A percentile compares a stretch with the other conserved stretches of the same genome.
These are phyloP conservation scores for Arachis monticola DNA, from an alignment of 331 rosid genomes.

Conservation along the genomic window DNA sequence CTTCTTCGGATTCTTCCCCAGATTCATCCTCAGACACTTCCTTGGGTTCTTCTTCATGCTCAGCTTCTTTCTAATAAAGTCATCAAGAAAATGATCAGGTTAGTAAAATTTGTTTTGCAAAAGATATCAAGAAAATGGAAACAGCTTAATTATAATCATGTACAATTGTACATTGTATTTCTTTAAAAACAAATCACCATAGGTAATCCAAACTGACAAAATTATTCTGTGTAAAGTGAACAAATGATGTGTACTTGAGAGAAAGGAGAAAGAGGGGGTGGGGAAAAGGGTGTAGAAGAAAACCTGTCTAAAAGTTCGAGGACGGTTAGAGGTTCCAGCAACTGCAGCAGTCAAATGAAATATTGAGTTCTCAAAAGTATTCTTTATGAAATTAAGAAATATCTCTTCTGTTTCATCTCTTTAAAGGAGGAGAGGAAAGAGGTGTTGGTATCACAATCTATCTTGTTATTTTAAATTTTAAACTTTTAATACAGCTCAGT, in stretches of 20 bases:
- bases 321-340: conserved; percentile 61
- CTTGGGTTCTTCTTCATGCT: conserved; percentile 40
- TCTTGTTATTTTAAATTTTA: not conserved
- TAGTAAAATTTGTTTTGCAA: conserved; percentile 8
- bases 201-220: conserved; percentile 3
- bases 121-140: not conserved
- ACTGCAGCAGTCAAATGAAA: conserved; percentile 49
- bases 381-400: conserved; percentile 2
- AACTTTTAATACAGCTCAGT: not conserved
- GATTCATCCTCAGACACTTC: conserved; percentile 50
- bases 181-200: no score
- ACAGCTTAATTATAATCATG: conserved; percentile 4
- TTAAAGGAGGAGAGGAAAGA: not conserved
- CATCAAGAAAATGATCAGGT: conserved; percentile 35
- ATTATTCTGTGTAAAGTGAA: not conserved
- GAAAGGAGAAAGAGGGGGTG: conserved; percentile 10
- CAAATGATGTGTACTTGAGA: conserved; percentile 7
- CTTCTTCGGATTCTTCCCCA: conserved; percentile 54
- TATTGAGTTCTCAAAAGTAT: conserved; percentile 1
- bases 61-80: conserved; percentile 52
- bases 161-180: not conserved
- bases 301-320: conserved; percentile 58
- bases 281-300: conserved; percentile 35
- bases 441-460: no score
- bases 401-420: conserved; percentile 21